Evolutionary conservation across 78 protist genomes (phyloP).

Genomic region (Dictyostelium citrinum): DNA sequence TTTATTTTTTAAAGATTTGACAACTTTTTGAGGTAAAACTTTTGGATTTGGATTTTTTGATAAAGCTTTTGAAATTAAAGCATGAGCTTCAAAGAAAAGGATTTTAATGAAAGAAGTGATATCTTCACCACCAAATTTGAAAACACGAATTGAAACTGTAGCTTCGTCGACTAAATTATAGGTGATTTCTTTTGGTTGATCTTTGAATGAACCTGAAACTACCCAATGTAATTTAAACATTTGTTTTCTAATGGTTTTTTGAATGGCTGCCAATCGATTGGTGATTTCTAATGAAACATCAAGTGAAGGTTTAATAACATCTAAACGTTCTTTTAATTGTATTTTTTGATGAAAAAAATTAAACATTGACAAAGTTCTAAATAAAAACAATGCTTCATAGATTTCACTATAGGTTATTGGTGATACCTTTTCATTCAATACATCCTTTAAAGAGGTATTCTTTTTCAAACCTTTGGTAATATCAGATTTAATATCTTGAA

Average conservation of each 20-base stretch:
- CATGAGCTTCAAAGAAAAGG: neutral
- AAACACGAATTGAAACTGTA: neutral
- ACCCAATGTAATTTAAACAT: neutral
- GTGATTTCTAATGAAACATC: neutral
- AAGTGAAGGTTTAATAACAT: neutral
- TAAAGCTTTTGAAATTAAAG: neutral
- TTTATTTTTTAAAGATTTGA: neutral
- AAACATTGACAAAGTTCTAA: neutral
- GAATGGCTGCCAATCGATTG: neutral
- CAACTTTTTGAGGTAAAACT: neutral
- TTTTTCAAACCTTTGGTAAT: neutral
- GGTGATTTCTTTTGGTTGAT: neutral
- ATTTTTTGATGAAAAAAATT: neutral
- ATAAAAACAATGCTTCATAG: neutral
- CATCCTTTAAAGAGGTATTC: neutral
- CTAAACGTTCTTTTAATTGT: neutral
- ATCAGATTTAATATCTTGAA: neutral
- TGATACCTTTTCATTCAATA: neutral
- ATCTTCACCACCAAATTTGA: neutral
- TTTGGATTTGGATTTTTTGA: neutral
- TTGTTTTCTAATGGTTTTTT: neutral
- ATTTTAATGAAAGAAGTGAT: neutral
- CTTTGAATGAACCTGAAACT: neutral
- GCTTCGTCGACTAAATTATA: neutral
- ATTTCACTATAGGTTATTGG: neutral